Conservation (phyloP, 495 filamentous ascomycete species). For the Hypoxylon crocopeplum region DNA sequence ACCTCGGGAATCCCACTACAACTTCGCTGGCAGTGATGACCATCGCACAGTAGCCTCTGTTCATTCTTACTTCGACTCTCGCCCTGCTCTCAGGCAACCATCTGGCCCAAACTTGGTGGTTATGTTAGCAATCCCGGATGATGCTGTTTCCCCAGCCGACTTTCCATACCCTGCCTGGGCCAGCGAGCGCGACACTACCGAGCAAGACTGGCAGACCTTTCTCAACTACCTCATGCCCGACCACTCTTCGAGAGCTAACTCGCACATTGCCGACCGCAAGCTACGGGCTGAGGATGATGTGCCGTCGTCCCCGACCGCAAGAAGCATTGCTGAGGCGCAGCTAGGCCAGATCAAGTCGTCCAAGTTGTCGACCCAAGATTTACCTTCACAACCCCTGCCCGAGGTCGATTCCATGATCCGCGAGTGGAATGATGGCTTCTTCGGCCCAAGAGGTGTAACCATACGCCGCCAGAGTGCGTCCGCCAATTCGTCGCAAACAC, state of each 20-base stretch:
- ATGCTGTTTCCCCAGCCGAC: conserved; percentile 32
- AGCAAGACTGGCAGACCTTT: conserved; percentile 59
- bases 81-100: conserved; percentile 33
- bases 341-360: conserved; percentile 39
- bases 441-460: conserved; percentile 47
- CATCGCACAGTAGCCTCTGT: conserved; percentile 38
- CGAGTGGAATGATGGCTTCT: conserved; percentile 62
- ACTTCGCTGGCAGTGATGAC: conserved; percentile 37
- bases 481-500: background rate
- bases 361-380: background rate
- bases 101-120: conserved; percentile 26
- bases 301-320: conserved; percentile 22
- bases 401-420: conserved; percentile 44
- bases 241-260: conserved; percentile 41
- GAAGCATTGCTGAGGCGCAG: conserved; percentile 44
- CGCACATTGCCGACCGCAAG: conserved; percentile 46
- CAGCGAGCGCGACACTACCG: conserved; percentile 44
- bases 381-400: conserved; percentile 7
- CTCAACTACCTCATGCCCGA: conserved; percentile 51
- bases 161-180: conserved; percentile 46
- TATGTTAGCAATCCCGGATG: conserved; percentile 26
- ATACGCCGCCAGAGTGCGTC: background rate
- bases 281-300: conserved; percentile 39
- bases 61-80: conserved; percentile 51
- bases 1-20: conserved; percentile 43